These are phyloP conservation scores for Sonneratia alba DNA, from an alignment of 345 rosid genomes.

Conservation along the genomic window DNA sequence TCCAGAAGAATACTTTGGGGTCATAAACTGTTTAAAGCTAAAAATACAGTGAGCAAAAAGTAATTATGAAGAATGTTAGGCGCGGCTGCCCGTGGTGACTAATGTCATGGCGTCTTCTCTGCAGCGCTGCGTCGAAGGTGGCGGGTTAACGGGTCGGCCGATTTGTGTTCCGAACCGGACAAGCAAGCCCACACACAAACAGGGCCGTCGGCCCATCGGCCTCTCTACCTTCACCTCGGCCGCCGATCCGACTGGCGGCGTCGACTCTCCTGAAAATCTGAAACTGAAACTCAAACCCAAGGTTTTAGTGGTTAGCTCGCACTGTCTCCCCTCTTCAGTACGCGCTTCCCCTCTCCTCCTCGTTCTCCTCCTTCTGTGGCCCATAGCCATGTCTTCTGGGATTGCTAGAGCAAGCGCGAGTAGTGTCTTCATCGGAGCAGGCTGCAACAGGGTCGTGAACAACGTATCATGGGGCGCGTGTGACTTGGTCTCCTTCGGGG, in stretches of 20 bases:
- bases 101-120: not conserved
- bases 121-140: not conserved
- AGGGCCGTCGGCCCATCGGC: not conserved
- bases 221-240: not conserved
- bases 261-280: not conserved
- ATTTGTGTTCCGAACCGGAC: not conserved
- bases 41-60: not conserved
- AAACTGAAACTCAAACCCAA: not conserved
- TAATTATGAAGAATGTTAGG: not conserved
- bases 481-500: constrained; percentile 68
- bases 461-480: constrained; percentile 91
- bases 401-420: constrained; percentile 32
- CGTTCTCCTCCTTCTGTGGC: not conserved
- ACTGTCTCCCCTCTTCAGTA: not conserved
- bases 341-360: not conserved
- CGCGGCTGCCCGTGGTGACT: not conserved
- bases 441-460: constrained; percentile 83
- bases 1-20: not conserved
- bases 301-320: not conserved
- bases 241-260: not conserved
- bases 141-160: not conserved
- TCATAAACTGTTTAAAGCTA: not conserved
- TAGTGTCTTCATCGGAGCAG: constrained; percentile 75
- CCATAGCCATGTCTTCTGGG: constrained; percentile 3
- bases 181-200: not conserved